Conservation (phyloP, 176 grass and related monocot species). For the Eremochloa ophiuroides region DNA sequence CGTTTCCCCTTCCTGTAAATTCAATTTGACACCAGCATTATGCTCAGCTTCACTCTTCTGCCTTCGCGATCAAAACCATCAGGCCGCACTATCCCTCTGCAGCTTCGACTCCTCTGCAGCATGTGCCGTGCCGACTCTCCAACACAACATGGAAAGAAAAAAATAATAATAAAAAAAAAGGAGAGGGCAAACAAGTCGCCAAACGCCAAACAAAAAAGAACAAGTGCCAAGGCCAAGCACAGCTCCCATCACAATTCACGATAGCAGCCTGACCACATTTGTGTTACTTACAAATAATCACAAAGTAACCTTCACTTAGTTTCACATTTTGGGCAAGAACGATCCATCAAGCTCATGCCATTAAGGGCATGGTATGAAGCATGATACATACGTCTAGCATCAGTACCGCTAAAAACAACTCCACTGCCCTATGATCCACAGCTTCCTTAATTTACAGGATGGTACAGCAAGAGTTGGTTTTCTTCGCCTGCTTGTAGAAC, state of each 20-base stretch:
- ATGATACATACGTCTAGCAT: not conserved
- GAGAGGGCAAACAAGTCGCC: not conserved
- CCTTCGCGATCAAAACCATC: not conserved
- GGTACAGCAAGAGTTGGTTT: conserved; percentile 80
- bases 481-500: conserved; percentile 97
- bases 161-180: too few relatives aligned
- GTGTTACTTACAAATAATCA: conserved; percentile 23
- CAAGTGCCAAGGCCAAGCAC: not conserved
- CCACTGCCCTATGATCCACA: not conserved
- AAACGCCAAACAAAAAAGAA: not conserved
- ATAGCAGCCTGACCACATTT: not conserved
- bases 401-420: not conserved
- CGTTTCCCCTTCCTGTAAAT: not conserved
- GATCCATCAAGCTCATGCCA: not conserved
- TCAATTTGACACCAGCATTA: not conserved
- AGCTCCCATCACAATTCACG: not conserved
- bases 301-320: not conserved
- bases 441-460: conserved; percentile 38
- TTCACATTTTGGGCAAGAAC: not conserved
- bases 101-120: not conserved
- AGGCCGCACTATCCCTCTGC: not conserved
- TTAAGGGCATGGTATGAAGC: not conserved
- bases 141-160: not conserved
- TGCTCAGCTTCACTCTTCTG: not conserved
- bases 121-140: not conserved